Evolutionary conservation across 768 basidiomycete species (phyloP), one percentile per base, ranked within the genome.

Genomic region (Kwoniella sp.): DNA sequence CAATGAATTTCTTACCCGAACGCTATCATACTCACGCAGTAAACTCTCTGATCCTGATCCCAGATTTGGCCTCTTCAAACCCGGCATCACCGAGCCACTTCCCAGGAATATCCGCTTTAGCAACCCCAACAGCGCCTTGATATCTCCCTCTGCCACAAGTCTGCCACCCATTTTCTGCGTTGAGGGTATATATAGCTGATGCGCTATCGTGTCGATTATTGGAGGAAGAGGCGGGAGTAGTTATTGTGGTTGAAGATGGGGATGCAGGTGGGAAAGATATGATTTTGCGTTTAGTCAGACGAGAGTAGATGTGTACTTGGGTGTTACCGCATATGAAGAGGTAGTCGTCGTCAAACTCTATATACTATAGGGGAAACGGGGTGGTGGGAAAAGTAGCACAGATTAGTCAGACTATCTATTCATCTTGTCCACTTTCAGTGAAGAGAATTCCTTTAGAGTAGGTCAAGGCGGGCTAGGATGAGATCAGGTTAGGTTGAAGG

Each of bases 311-410:
- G 46, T 65, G 54, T 15, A 71, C 48, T 29, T 66, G 60, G 5
- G 26, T 19, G 2, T 7, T 2, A 8, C 54, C 47, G 52, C 71
- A 73, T 29, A 73, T 19, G 49, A 73, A 76, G 33, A 76, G 46
- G 54, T 54, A 66, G 12, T 68, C 57, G 25, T 76, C 70, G 60
- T 76, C 74, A 46, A 76, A 70, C 48, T 76, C 74, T 58, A 76
- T 59, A 56, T 76, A 76, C 71, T 72, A n/a, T n/a, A n/a, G n/a
- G n/a, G n/a, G n/a, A n/a, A n/a, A n/a, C n/a, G n/a, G 47, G 0
- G 29, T 19, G 33, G 33, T 13, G 33, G n/a, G n/a, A n/a, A n/a
- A n/a, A n/a, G n/a, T 33, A 13, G 33, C 33, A 33, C 33, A 33
- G 33, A 33, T 33, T n/a, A n/a, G n/a, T n/a, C n/a, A n/a, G n/a